Evolutionary conservation across 257 asterid genomes (phyloP), one percentile per base, ranked within the genome.

Genomic region (Solanum rostratum): DNA sequence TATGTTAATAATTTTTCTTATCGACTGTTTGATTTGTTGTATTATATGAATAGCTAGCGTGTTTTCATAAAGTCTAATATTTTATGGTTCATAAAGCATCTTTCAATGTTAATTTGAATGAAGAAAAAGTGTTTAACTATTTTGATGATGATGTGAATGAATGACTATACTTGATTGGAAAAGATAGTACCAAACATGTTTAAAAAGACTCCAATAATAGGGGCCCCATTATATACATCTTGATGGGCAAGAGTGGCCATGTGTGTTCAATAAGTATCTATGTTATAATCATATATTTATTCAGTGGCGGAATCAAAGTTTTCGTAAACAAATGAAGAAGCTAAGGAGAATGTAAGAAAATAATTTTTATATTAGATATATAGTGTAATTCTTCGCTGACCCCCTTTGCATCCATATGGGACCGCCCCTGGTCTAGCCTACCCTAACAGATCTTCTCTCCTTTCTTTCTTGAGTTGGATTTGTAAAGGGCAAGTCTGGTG

Each of bases 131-230:
- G 3, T 46, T 13, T 16, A n/a, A 45, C 54, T 20, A 11, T 41
- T 70, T 73, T 22, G 57, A 73, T 43, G 57, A 73, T 73, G 57
- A 22, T 43, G 49, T 68, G 49, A 68, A 68, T 73, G 80, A 73
- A 45, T 73, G 79, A 70, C 54, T 70, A 71, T 43, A 49, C 79
- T 49, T 76, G 62, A 76, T 15, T 49, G 45, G 50, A 71, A 55
- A 54, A 39, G 80, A 41, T 29, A 7, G 73, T 30, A 19, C 39
- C 81, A 70, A 68, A 19, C 71, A 84, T 69, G 55, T 27, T 62
- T 19, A 22, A 83, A 39, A 37, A 69, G n/a, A 52, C 80, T 52
- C 82, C 88, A 85, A 79, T 18, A 10, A 54, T 30, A 20, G 22
- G 19, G 24, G 27, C 84, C 62, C 49, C 29, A 7, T 62, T 50